phyloP scores from a whole-genome alignment of 2,329 filamentous ascomycete species.

The Dothistroma pini region DNA sequence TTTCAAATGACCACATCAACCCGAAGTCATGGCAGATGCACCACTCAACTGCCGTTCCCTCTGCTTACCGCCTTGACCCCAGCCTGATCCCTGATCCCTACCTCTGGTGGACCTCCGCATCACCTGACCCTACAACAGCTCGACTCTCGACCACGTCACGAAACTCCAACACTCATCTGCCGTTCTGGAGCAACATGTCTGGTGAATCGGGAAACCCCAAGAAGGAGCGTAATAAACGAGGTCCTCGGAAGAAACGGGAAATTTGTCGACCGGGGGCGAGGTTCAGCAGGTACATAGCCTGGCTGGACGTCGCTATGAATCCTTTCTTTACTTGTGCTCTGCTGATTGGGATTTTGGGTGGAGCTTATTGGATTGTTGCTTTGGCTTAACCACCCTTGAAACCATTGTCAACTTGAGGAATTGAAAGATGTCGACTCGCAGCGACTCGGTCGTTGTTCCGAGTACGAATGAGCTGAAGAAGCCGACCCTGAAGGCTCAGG shows the following conservation, averaged over 20 bases:
- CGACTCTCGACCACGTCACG: background rate
- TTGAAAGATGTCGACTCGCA: background rate
- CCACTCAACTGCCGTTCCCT: background rate
- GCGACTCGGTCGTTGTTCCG: background rate
- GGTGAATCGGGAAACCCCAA: background rate
- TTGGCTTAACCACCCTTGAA: background rate
- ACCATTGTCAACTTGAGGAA: background rate
- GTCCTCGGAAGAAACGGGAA: background rate
- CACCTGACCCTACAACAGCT: background rate
- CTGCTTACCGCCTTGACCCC: background rate
- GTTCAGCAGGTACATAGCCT: background rate
- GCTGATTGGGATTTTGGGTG: background rate
- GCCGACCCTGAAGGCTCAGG: background rate
- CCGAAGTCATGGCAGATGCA: background rate
- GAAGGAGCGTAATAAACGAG: background rate
- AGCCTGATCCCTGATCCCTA: background rate
- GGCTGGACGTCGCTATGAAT: background rate
- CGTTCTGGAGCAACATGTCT: background rate
- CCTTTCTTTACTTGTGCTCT: background rate
- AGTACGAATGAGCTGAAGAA: background rate
- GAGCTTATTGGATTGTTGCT: background rate
- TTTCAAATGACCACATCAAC: background rate
- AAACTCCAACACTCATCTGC: background rate
- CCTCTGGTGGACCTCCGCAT: background rate
- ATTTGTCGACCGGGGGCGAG: background rate